Base-by-base conservation (phyloP, 192 early-diverging fungal species). In the Umbelopsis sp. region DNA sequence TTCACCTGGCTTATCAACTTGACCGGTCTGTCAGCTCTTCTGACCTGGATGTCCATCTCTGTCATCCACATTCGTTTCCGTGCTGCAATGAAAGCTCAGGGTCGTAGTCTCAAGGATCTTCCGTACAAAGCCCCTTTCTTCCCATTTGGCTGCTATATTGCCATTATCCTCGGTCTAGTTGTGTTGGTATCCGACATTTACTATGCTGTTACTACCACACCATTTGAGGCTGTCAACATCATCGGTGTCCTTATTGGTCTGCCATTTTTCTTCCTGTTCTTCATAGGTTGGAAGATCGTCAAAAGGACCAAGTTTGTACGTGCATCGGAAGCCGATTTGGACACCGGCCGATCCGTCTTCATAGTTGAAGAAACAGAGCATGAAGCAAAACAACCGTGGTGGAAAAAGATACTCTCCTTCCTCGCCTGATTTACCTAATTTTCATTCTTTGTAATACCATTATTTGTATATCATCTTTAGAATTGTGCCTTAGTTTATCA, bases 31-130 rank as follows among this genome's bases (percentile, higher is more conserved):
- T 80, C 89, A 0, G 90, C 91, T 3, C 84, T 96, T 46, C 71
- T 90, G 13, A 92, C 91, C 45, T 96, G 94, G 94, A 65, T 93
- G 61, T 90, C 88, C 20, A 96, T 96, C 69, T 84, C 85, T 4
- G 51, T 93, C 49, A 91, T 88, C 49, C 94, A 96, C 69, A 81
- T 89, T 53, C 89, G 94, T 25, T 96, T 94, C 88, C 91, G 92
- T 64, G 84, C 82, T 2, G 93, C 94, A 8, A 88, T 87, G 58
- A 73, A 88, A 30, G 85, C 80, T 30, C 94, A 96, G 73, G 88
- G 88, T 12, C 86, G 87, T 69, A 72, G 79, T 20, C 45, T 91
- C 16, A 70, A 75, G 7, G 82, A 85, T 23, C 82, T 96, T 30
- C 91, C 91, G 0, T 96, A 94, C 72, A 68, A 73, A 9, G 88